Percentiles rank a stretch among this genome's conserved stretches.
Conservation (phyloP, 108 stramenopile genomes). For the Conticribra guillardii region DNA sequence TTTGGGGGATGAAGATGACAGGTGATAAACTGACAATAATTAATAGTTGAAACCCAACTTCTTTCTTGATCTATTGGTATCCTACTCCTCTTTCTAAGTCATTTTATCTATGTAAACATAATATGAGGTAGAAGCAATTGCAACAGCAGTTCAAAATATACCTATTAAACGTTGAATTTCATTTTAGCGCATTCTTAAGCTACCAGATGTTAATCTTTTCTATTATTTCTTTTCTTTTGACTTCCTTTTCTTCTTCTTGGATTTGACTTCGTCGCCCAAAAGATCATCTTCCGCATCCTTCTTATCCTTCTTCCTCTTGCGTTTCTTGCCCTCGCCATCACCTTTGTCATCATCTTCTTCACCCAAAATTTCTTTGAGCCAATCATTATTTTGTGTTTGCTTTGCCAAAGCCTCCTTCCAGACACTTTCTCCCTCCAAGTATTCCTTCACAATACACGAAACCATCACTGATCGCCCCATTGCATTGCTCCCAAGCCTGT, state of each 20-base stretch:
- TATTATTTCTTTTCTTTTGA: not conserved
- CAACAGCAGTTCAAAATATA: too few relatives aligned
- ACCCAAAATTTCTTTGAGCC: slow-evolving; percentile 55
- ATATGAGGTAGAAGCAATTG: too few relatives aligned
- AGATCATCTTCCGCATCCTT: not conserved
- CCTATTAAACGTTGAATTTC: too few relatives aligned
- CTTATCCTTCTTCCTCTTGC: slow-evolving; percentile 9
- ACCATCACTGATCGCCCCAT: slow-evolving; percentile 79
- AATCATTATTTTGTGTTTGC: slow-evolving; percentile 40
- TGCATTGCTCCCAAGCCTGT: slow-evolving; percentile 69
- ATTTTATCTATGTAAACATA: too few relatives aligned
- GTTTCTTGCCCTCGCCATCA: slow-evolving; percentile 26
- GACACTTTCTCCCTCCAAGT: slow-evolving; percentile 57
- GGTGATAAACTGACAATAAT: slow-evolving; percentile 3
- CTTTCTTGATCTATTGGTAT: too few relatives aligned
- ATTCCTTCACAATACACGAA: slow-evolving; percentile 66
- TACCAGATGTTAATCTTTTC: too few relatives aligned
- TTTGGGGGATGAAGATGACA: slow-evolving; percentile 16
- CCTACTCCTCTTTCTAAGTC: not conserved
- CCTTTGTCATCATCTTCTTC: slow-evolving; percentile 28
- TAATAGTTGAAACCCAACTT: slow-evolving; percentile 1
- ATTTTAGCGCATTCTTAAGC: too few relatives aligned
- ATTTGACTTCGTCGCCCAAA: not conserved
- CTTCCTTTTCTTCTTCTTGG: slow-evolving; percentile 18
- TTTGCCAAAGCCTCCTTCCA: slow-evolving; percentile 55